Evolutionary conservation across 306 rosid genomes (phyloP), one percentile per base, ranked within the genome.

Genomic region (Crotalaria pallida): DNA sequence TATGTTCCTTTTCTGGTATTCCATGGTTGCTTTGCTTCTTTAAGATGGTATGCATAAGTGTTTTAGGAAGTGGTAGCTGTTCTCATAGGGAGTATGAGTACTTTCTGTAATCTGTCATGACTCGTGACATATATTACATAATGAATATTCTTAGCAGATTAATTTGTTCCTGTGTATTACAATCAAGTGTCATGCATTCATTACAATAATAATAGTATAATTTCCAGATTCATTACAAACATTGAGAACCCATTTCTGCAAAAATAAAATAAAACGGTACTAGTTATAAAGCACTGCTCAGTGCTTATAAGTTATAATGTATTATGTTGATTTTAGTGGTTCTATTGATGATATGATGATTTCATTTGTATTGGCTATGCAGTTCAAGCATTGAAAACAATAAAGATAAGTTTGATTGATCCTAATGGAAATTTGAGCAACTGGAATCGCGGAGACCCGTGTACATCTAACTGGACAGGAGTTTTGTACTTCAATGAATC

Each of bases 381-480:
- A 94, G 99, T 91, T 71, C 62, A 24, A 1, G 97, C 97, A 47
- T 83, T 94, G 92, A 52, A 6, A 21, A 56, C 76, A 59, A 94
- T 94, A 69, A 85, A 69, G 80, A 7, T 4, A 16, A 77, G 67
- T 66, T 81, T 94, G 91, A 45, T 64, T 44, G 97, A 94, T 81
- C 84, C 88, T 24, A 77, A 87, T 70, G 60, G 85, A 73, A 91
- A 87, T 83, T 83, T 94, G 83, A 89, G 79, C 72, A 87, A 79
- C 60, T 94, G 99, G 99, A 58, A 82, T 51, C 26, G 8, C 3
- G 96, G 96, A 52, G 97, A 94, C 68, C 97, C 99, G 8, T 94
- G 99, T 71, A 77, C 80, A 2, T 71, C 86, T 24, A 77, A 40
- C 6, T 94, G 99, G 99, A 91, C 80, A 17, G 91, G 99, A 33